These are phyloP conservation scores for Heracleum sosnowskyi DNA, from an alignment of 129 eudicot species.

Conservation along the genomic window DNA sequence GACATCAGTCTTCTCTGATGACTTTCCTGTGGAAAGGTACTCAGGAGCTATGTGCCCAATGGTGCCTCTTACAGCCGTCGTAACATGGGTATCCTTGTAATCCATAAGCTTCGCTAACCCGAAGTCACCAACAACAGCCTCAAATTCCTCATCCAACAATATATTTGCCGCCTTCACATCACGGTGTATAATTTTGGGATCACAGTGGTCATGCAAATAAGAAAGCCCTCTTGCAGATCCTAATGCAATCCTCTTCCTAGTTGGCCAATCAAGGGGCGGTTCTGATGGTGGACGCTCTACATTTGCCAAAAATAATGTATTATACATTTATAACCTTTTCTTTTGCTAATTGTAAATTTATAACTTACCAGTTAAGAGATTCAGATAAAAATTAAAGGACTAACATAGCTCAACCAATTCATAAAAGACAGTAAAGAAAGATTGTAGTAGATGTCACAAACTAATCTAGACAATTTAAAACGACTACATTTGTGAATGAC, in stretches of 20 bases:
- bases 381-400: neutral
- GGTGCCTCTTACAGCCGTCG: conserved; percentile 90
- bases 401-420: neutral
- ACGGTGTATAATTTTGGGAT: conserved; percentile 82
- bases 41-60: conserved; percentile 92
- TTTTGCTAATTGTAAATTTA: no score
- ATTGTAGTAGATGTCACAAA: neutral
- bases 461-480: neutral
- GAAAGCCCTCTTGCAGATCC: conserved; percentile 86
- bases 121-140: conserved; percentile 88
- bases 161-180: conserved; percentile 93
- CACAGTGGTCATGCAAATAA: conserved; percentile 81
- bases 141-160: conserved; percentile 82
- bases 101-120: conserved; percentile 92
- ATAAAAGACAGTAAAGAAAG: neutral
- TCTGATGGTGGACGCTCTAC: conserved; percentile 55
- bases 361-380: neutral
- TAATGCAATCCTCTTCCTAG: conserved; percentile 57
- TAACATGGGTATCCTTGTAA: conserved; percentile 86
- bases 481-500: neutral
- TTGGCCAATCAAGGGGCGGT: conserved; percentile 68
- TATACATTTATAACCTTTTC: no score
- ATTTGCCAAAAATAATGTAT: neutral
- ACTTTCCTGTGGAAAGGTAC: conserved; percentile 78
- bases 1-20: conserved; percentile 80